phyloP scores from a whole-genome alignment of 2,329 filamentous ascomycete genomes.

The Aspergillus fumigatiaffinis region DNA sequence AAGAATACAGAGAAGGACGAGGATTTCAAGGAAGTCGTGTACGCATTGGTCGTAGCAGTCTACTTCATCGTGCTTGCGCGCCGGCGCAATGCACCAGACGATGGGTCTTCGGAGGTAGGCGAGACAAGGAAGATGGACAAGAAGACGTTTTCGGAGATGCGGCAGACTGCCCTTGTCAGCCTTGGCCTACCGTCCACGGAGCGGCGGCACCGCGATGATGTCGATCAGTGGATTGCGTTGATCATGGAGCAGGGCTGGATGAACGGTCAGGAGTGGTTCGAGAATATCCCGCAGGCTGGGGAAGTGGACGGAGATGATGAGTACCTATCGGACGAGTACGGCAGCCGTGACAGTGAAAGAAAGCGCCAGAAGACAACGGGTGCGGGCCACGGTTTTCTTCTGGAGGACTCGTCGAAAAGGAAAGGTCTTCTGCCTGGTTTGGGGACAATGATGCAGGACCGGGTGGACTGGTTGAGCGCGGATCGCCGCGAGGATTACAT shows the following conservation, averaged over 20 bases:
- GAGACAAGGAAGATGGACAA: conserved; percentile 35
- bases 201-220: conserved; percentile 44
- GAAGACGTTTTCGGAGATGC: conserved; percentile 40
- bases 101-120: background rate
- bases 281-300: conserved; percentile 47
- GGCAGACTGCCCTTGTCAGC: conserved; percentile 34
- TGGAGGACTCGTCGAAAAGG: conserved; percentile 17
- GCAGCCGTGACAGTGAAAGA: conserved; percentile 26
- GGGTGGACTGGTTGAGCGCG: conserved; percentile 45
- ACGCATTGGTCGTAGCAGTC: conserved; percentile 38
- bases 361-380: conserved; percentile 22
- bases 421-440: conserved; percentile 43
- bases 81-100: conserved; percentile 41
- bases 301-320: conserved; percentile 32
- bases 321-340: conserved; percentile 31
- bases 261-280: conserved; percentile 64
- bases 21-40: conserved; percentile 38
- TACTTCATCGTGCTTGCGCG: conserved; percentile 46
- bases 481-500: conserved; percentile 40
- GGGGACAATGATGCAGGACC: conserved; percentile 50
- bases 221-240: conserved; percentile 59
- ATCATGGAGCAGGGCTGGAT: conserved; percentile 50
- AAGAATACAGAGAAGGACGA: conserved; percentile 48
- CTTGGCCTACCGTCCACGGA: conserved; percentile 40
- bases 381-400: conserved; percentile 9